Conservation (phyloP, 495 filamentous ascomycete genomes). For the Aspergillus hancockii region DNA sequence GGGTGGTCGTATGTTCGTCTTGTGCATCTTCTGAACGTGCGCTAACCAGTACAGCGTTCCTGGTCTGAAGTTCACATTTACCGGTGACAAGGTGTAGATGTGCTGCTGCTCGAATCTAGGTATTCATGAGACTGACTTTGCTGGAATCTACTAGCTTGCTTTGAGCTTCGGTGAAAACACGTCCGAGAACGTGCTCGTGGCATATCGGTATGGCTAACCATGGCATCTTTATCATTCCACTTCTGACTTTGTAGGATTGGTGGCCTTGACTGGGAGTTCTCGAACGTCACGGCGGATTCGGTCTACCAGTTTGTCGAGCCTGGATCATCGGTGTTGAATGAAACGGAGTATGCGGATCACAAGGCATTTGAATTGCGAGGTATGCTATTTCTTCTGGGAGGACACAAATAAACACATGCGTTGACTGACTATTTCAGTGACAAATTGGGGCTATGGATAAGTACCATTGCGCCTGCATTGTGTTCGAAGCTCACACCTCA, state of each 20-base stretch:
- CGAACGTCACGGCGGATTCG: slow-evolving; percentile 61
- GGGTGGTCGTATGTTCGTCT: slow-evolving; percentile 42
- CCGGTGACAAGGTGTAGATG: slow-evolving; percentile 51
- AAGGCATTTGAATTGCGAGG: slow-evolving; percentile 42
- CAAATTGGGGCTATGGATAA: slow-evolving; percentile 67
- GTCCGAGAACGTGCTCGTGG: slow-evolving; percentile 55
- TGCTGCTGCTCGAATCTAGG: not conserved
- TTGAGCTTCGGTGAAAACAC: slow-evolving; percentile 64
- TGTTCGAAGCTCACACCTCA: slow-evolving; percentile 9
- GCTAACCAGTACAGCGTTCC: slow-evolving; percentile 43
- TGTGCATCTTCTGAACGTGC: not conserved
- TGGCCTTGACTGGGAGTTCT: slow-evolving; percentile 66
- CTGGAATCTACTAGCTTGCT: slow-evolving; percentile 38
- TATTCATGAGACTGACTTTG: slow-evolving; percentile 8
- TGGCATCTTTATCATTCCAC: not conserved
- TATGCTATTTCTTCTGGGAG: slow-evolving; percentile 12
- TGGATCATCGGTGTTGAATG: slow-evolving; percentile 21
- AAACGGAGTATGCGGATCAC: slow-evolving; percentile 19
- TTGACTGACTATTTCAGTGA: slow-evolving; percentile 43
- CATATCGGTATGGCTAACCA: slow-evolving; percentile 41
- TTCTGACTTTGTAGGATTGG: slow-evolving; percentile 42
- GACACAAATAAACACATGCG: not conserved
- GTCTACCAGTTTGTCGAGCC: slow-evolving; percentile 61
- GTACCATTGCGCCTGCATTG: slow-evolving; percentile 12
- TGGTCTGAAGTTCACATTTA: slow-evolving; percentile 65